A percentile compares a stretch with the other conserved stretches of the same genome.
Conservation (phyloP, 768 basidiomycete genomes). For the Nidula microcarpa region DNA sequence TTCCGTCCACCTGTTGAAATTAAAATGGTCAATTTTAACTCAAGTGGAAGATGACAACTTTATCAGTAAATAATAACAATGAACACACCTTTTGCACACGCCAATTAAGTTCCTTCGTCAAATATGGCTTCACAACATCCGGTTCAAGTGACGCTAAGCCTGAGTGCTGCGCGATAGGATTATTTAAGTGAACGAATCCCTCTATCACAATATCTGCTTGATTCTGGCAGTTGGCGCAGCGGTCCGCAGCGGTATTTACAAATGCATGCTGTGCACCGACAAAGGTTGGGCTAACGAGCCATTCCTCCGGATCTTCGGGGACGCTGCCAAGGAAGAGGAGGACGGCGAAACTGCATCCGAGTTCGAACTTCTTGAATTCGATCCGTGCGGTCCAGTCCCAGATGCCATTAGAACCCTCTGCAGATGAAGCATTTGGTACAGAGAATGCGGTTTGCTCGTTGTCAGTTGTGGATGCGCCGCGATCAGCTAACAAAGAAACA, state of each 20-base stretch:
- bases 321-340: constrained; percentile 43
- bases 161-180: constrained; percentile 23
- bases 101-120: constrained; percentile 38
- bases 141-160: constrained; percentile 30
- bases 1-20: constrained; percentile 12
- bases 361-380: constrained; percentile 36
- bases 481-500: not conserved
- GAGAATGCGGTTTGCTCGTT: not conserved
- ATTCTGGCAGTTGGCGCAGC: constrained; percentile 37
- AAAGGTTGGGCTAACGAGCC: constrained; percentile 28
- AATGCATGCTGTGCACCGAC: constrained; percentile 45
- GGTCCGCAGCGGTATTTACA: constrained; percentile 24
- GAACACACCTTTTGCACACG: constrained; percentile 33
- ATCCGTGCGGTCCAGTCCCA: constrained; percentile 45
- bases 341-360: constrained; percentile 38
- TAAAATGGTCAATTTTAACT: not conserved
- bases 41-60: not conserved
- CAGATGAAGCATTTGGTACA: not conserved
- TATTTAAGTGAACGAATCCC: constrained; percentile 43
- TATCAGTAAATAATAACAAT: not conserved
- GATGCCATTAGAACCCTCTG: constrained; percentile 2
- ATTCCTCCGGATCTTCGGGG: constrained; percentile 30
- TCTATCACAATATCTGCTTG: constrained; percentile 28
- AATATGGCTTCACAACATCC: constrained; percentile 33
- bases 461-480: not conserved